Evolutionary conservation across 1,284 basidiomycete species (phyloP).

Genomic region (Tylopilus sp.): DNA sequence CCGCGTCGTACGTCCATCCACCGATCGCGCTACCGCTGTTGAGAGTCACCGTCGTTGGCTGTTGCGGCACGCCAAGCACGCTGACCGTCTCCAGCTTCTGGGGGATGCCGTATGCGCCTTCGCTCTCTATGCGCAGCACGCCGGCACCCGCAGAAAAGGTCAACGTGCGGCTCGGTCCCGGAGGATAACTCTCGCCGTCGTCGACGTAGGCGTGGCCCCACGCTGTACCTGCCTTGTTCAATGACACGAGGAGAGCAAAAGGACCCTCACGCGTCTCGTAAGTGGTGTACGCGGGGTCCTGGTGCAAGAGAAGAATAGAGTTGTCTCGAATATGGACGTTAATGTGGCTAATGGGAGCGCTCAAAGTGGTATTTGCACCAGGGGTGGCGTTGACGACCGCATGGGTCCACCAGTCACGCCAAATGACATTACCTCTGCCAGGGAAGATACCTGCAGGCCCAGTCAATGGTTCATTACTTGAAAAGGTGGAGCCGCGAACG

Average conservation of each 20-base stretch:
- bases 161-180: slow-evolving; percentile 46
- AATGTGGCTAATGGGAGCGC: slow-evolving; percentile 61
- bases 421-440: slow-evolving; percentile 54
- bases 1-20: slow-evolving; percentile 36
- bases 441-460: slow-evolving; percentile 52
- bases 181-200: slow-evolving; percentile 52
- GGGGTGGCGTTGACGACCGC: slow-evolving; percentile 40
- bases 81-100: slow-evolving; percentile 46
- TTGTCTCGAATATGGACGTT: slow-evolving; percentile 59
- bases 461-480: neutral
- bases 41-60: slow-evolving; percentile 36
- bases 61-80: slow-evolving; percentile 43
- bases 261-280: slow-evolving; percentile 44
- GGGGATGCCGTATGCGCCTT: slow-evolving; percentile 42
- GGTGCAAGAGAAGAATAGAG: slow-evolving; percentile 45
- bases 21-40: slow-evolving; percentile 25
- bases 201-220: slow-evolving; percentile 51
- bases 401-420: slow-evolving; percentile 78
- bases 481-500: neutral
- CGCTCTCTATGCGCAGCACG: slow-evolving; percentile 35
- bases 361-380: slow-evolving; percentile 40
- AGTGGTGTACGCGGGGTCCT: slow-evolving; percentile 47
- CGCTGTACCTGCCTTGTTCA: slow-evolving; percentile 41
- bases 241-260: slow-evolving; percentile 46
- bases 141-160: slow-evolving; percentile 37